Conservation (phyloP, 192 early-diverging fungal genomes). For the Entomortierella chlamydospora region DNA sequence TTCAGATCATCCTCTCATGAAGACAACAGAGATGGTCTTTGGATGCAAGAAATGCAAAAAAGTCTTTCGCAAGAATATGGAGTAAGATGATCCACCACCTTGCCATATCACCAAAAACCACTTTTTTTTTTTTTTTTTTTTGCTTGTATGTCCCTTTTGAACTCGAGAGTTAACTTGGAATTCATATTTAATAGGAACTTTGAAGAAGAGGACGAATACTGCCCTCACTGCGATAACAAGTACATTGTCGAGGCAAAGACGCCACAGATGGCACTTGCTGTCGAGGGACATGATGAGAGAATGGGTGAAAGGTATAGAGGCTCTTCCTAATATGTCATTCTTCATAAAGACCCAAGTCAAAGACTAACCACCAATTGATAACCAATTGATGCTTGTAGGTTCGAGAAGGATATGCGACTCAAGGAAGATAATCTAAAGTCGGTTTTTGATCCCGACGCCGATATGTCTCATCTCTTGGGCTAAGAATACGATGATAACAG, state of each 20-base stretch:
- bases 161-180: no score
- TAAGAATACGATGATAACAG: slow-evolving; percentile 1
- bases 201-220: slow-evolving; percentile 96
- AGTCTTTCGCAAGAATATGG: slow-evolving; percentile 93
- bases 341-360: no score
- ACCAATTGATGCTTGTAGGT: slow-evolving; percentile 12
- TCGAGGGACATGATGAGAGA: slow-evolving; percentile 95
- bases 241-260: slow-evolving; percentile 94
- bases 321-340: no score
- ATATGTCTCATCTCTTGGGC: slow-evolving; percentile 38
- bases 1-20: slow-evolving; percentile 79
- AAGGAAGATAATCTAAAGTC: slow-evolving; percentile 47
- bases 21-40: slow-evolving; percentile 93
- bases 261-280: slow-evolving; percentile 83
- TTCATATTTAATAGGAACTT: slow-evolving; percentile 72
- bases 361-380: background rate
- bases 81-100: slow-evolving; percentile 20
- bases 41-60: slow-evolving; percentile 99
- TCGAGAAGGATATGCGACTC: slow-evolving; percentile 49
- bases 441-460: slow-evolving; percentile 34
- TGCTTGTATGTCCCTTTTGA: no score
- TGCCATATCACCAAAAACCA: no score
- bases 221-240: slow-evolving; percentile 98
- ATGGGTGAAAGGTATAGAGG: slow-evolving; percentile 67
- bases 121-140: background rate